Percentiles rank a stretch among this genome's conserved stretches.
Conservation (phyloP, 2,329 filamentous ascomycete species). For the Didymella lethalis region DNA sequence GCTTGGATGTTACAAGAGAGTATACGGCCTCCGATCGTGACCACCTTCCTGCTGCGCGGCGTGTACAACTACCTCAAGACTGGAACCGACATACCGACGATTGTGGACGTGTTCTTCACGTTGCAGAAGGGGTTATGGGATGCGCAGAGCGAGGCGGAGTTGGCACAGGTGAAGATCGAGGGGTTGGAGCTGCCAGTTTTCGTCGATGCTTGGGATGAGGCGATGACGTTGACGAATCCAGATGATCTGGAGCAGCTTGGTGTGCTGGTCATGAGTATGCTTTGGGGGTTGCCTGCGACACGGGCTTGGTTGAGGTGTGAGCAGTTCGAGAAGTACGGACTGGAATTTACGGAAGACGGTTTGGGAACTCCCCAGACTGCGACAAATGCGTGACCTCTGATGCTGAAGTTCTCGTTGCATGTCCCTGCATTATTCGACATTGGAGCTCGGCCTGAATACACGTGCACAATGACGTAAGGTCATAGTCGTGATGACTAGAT, state of each 20-base stretch:
- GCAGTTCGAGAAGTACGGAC: neutral
- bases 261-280: constrained; percentile 25
- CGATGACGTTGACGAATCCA: constrained; percentile 13
- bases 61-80: constrained; percentile 38
- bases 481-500: too few species aligned
- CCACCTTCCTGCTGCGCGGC: constrained; percentile 39
- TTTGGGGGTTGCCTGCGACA: constrained; percentile 19
- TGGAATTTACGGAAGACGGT: neutral
- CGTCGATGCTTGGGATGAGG: neutral
- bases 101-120: constrained; percentile 17
- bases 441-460: too few species aligned
- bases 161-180: neutral
- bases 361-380: too few species aligned
- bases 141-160: constrained; percentile 1
- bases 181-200: neutral
- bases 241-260: constrained; percentile 28
- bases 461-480: too few species aligned
- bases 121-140: constrained; percentile 17
- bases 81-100: constrained; percentile 12
- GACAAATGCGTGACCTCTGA: too few species aligned
- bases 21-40: constrained; percentile 43
- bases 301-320: constrained; percentile 19
- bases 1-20: constrained; percentile 41
- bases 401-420: too few species aligned
- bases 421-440: too few species aligned